phyloP scores from a whole-genome alignment of 257 asterid genomes.

The Verbascum thapsus region DNA sequence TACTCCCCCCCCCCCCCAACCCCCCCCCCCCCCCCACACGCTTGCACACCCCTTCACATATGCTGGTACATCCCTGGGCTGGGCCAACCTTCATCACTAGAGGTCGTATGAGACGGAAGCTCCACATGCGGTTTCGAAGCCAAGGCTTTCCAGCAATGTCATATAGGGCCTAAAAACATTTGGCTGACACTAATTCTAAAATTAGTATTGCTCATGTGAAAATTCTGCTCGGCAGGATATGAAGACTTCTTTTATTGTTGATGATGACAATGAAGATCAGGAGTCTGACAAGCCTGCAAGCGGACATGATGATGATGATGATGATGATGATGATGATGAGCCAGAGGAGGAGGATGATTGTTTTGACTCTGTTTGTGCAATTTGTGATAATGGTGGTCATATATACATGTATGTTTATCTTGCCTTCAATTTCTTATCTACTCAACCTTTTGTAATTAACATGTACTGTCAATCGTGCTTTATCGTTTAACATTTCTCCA shows the following conservation, averaged over 20 bases:
- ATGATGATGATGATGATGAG: conserved; percentile 30
- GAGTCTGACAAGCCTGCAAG: conserved; percentile 28
- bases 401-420: conserved; percentile 47
- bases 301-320: conserved; percentile 45
- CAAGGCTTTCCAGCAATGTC: no score
- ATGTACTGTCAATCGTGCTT: neutral
- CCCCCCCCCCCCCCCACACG: conserved; percentile 1
- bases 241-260: conserved; percentile 60
- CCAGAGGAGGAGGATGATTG: conserved; percentile 49
- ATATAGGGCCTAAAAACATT: no score
- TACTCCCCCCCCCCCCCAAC: conserved; percentile 21
- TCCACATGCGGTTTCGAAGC: no score
- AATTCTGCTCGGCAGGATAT: conserved; percentile 45
- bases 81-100: no score
- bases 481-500: neutral
- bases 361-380: conserved; percentile 68
- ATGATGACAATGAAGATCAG: conserved; percentile 43
- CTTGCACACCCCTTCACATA: neutral
- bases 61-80: neutral
- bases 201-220: conserved; percentile 21
- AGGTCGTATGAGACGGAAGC: no score
- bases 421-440: conserved; percentile 12
- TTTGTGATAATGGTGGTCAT: conserved; percentile 77
- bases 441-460: neutral
- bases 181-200: neutral